phyloP scores from a whole-genome alignment of 202 grass and related monocot genomes.

The Setaria italica region DNA sequence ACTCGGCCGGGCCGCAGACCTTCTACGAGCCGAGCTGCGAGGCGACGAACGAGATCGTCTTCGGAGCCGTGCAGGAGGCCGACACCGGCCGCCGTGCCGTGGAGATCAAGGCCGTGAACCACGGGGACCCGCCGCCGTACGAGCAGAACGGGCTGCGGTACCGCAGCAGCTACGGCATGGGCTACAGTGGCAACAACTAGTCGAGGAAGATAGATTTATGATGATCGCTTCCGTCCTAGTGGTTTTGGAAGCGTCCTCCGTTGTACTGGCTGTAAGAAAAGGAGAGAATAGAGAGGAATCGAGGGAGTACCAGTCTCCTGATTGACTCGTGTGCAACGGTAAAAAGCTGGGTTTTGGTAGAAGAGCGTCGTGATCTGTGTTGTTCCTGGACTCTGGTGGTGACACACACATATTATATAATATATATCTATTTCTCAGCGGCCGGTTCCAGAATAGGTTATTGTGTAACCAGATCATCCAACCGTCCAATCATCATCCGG shows the following conservation, averaged over 20 bases:
- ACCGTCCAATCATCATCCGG: no score
- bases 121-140: constrained; percentile 51
- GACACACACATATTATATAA: neutral
- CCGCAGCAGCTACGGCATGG: constrained; percentile 60
- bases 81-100: constrained; percentile 46
- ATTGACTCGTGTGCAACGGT: constrained; percentile 31
- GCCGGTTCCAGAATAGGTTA: no score
- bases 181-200: constrained; percentile 50
- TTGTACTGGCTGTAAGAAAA: constrained; percentile 37
- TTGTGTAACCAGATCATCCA: no score
- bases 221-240: constrained; percentile 14
- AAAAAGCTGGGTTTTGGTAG: constrained; percentile 53
- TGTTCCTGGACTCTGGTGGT: constrained; percentile 13
- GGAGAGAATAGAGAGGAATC: neutral
- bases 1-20: constrained; percentile 75
- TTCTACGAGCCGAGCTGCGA: constrained; percentile 81
- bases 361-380: constrained; percentile 28
- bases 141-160: constrained; percentile 65
- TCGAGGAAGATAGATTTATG: constrained; percentile 24
- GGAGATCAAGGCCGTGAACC: constrained; percentile 67
- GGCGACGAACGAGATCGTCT: constrained; percentile 78
- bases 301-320: constrained; percentile 21
- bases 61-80: constrained; percentile 85
- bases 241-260: constrained; percentile 34
- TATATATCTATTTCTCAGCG: no score